A percentile compares a stretch with the other conserved stretches of the same genome.
Conservation (phyloP, 2,329 filamentous ascomycete genomes). For the Colletotrichum tropicale region DNA sequence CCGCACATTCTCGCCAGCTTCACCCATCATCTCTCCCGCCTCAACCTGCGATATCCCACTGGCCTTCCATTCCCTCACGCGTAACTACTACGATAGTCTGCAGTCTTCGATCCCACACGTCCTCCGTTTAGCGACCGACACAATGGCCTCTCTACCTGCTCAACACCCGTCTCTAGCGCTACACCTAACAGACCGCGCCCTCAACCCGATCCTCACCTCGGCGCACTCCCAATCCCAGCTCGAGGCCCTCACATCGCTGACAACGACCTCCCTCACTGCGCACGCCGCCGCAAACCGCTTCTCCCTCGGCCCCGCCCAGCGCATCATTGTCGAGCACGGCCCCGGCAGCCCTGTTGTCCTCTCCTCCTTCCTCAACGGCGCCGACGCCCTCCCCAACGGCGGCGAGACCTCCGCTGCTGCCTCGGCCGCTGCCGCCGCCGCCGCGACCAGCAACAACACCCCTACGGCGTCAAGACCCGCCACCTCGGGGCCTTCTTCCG, state of each 20-base stretch:
- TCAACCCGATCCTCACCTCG: conserved; percentile 63
- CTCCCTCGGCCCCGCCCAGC: conserved; percentile 56
- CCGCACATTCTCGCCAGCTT: neutral
- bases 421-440: neutral
- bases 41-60: neutral
- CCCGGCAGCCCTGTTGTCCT: conserved; percentile 45
- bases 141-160: conserved; percentile 48
- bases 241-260: conserved; percentile 56
- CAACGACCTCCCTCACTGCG: conserved; percentile 56
- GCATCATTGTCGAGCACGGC: conserved; percentile 63
- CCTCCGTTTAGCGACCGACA: neutral
- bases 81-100: neutral
- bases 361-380: conserved; percentile 51
- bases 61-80: neutral
- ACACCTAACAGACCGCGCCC: conserved; percentile 61
- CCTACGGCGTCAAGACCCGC: neutral
- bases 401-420: neutral
- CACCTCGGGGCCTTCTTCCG: neutral
- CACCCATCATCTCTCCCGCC: neutral
- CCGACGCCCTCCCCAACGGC: conserved; percentile 15
- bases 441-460: neutral
- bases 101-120: neutral
- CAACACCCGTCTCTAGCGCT: conserved; percentile 57
- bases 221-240: conserved; percentile 47
- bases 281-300: conserved; percentile 58